Evolutionary conservation across 257 asterid species (phyloP).

Genomic region (Rubia yunnanensis): DNA sequence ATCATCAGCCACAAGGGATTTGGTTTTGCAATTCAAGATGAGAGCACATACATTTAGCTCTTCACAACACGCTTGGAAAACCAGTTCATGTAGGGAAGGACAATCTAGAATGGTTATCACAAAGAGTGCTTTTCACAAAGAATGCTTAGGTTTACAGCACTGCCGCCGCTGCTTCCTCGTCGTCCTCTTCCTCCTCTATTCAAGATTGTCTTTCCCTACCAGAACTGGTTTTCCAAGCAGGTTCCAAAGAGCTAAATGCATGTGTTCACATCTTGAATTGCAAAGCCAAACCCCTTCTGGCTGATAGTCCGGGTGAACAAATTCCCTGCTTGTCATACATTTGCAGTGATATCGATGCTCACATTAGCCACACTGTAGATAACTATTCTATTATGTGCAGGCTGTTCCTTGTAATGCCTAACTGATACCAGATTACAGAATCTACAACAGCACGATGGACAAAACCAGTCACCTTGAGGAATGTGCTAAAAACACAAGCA

Average conservation of each 20-base stretch:
- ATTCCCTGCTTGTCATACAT: slow-evolving; percentile 43
- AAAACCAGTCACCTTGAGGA: slow-evolving; percentile 96
- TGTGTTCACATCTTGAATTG: slow-evolving; percentile 55
- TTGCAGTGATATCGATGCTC: slow-evolving; percentile 54
- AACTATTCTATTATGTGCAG: slow-evolving; percentile 17
- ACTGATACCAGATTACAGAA: slow-evolving; percentile 44
- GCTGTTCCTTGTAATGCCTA: slow-evolving; percentile 18
- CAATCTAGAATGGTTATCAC: slow-evolving; percentile 60
- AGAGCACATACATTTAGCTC: slow-evolving; percentile 59
- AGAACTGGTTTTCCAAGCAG: slow-evolving; percentile 51
- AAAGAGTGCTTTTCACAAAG: too few relatives aligned
- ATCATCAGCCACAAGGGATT: slow-evolving; percentile 25
- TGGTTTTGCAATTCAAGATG: slow-evolving; percentile 74
- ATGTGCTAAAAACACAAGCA: too few relatives aligned
- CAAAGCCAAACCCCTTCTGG: slow-evolving; percentile 68
- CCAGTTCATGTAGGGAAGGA: slow-evolving; percentile 46
- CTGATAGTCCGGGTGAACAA: slow-evolving; percentile 13
- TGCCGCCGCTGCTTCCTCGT: too few relatives aligned
- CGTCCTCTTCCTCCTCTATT: too few relatives aligned
- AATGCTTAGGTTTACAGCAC: too few relatives aligned
- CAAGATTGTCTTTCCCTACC: slow-evolving; percentile 42
- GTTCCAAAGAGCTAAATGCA: slow-evolving; percentile 43
- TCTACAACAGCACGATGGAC: slow-evolving; percentile 87
- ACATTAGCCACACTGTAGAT: slow-evolving; percentile 57
- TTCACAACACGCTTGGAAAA: slow-evolving; percentile 41